Evolutionary conservation across 2,329 filamentous ascomycete genomes (phyloP), one percentile per base, ranked within the genome.

Genomic region (Aureobasidium pullulans): DNA sequence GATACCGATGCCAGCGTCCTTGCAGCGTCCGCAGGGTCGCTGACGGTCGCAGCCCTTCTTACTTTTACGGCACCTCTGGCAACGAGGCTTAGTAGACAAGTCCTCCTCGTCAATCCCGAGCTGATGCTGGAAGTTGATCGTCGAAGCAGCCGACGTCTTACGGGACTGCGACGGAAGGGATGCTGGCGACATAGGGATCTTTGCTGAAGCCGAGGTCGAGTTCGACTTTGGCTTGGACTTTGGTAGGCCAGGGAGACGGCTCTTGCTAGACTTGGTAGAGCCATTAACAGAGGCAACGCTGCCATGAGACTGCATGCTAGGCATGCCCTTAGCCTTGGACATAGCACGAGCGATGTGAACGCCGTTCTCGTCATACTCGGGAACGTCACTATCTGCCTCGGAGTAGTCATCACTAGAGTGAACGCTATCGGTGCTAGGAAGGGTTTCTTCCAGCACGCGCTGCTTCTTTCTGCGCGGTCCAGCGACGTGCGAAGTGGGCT

Each of bases 41-140:
- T 97, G 94, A 61, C 94, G 87, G 77, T 99, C 94, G 71, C 94
- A 99, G 11, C 94, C 94, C 77, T 99, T 99, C 81, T 99, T 99
- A 77, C 93, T 97, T 84, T 99, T 99, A 69, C 94, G 88, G 80
- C 94, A 99, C 61, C 94, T 88, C 73, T 99, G 94, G 79, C 94
- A 99, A 63, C 94, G 91, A 60, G 94, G 94, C 76, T 97, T 96
- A 65, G 88, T 92, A 0, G 93, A 96, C 19, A 97, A 78, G 60
- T 96, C 92, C 65, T 96, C 92, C 65, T 96, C 90, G 65, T 91
- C 90, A 34, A 79, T 78, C 49, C 79, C 82, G 49, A 69, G 68
- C 37, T 61, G 60, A 48, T 40, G 37, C 16, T 58, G 52, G 69
- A 84, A 84, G 68, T 82, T 85, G 68, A 85, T 72, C 10, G 79